Percentiles rank a stretch among this genome's conserved stretches.
phyloP scores from a whole-genome alignment of 768 basidiomycete genomes.

The Kwoniella dejecticola region DNA sequence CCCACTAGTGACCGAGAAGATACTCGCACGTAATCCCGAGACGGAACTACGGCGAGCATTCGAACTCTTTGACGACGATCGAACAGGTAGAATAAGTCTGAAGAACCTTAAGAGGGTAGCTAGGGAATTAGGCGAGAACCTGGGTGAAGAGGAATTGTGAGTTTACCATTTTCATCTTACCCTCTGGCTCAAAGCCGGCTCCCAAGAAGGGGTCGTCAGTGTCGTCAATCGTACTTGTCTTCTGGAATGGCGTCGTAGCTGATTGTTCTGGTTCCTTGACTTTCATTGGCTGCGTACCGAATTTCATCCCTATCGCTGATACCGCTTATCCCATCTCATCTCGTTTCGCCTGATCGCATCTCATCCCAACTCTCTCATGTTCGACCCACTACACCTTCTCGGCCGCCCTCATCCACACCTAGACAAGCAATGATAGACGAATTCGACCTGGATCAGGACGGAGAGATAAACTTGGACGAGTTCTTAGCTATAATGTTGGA shows the following conservation, averaged over 20 bases:
- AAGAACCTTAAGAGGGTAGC: slow-evolving; percentile 90
- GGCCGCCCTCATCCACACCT: slow-evolving; percentile 1
- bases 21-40: slow-evolving; percentile 90
- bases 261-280: too few species aligned
- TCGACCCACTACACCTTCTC: neutral
- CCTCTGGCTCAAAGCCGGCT: too few species aligned
- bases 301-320: too few species aligned
- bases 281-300: too few species aligned
- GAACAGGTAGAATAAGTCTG: slow-evolving; percentile 89
- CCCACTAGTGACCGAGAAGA: slow-evolving; percentile 82
- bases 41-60: slow-evolving; percentile 96
- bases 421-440: slow-evolving; percentile 99
- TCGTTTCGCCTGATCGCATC: too few species aligned
- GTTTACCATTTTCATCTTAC: slow-evolving; percentile 56
- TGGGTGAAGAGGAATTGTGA: slow-evolving; percentile 95
- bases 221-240: too few species aligned
- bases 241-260: too few species aligned
- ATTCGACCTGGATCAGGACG: slow-evolving; percentile 97
- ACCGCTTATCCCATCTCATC: too few species aligned
- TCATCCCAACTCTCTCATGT: too few species aligned
- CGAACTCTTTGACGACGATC: slow-evolving; percentile 93
- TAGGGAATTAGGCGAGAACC: slow-evolving; percentile 90
- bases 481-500: slow-evolving; percentile 98
- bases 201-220: too few species aligned
- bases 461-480: slow-evolving; percentile 94